Percentiles rank a stretch among this genome's conserved stretches.
These are phyloP conservation scores for Saturnispora dispora DNA, from an alignment of 805 yeast species.

Conservation along the genomic window DNA sequence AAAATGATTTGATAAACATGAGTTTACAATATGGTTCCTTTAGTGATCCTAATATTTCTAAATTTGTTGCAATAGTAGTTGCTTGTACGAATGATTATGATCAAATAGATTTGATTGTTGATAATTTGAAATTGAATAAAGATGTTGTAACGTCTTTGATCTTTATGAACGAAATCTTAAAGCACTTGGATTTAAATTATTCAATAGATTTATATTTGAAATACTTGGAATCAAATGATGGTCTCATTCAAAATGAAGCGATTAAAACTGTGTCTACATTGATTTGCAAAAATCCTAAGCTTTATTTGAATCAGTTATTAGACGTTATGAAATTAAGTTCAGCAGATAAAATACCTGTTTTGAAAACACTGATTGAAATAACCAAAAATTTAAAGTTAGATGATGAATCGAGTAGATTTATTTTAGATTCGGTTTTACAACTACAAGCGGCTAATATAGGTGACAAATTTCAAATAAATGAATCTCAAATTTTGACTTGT, in stretches of 20 bases:
- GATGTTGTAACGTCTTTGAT: slow-evolving; percentile 27
- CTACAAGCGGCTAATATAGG: background rate
- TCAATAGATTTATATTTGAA: slow-evolving; percentile 30
- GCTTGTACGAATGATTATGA: slow-evolving; percentile 29
- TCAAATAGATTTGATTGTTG: slow-evolving; percentile 16
- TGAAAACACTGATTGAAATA: slow-evolving; percentile 12
- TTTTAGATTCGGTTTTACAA: slow-evolving; percentile 5
- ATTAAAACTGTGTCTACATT: slow-evolving; percentile 47
- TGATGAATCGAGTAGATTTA: slow-evolving; percentile 5
- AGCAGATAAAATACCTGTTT: slow-evolving; percentile 3
- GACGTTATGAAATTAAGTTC: slow-evolving; percentile 11
- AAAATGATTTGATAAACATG: slow-evolving; percentile 11
- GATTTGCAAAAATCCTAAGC: slow-evolving; percentile 31
- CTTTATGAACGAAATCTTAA: slow-evolving; percentile 44
- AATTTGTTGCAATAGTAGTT: slow-evolving; percentile 27
- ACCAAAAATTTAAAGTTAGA: slow-evolving; percentile 3
- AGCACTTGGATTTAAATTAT: slow-evolving; percentile 25
- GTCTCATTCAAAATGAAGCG: slow-evolving; percentile 34
- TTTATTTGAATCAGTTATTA: slow-evolving; percentile 33
- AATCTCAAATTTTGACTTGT: slow-evolving; percentile 16
- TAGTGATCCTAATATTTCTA: slow-evolving; percentile 21
- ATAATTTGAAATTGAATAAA: slow-evolving; percentile 15
- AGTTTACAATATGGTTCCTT: slow-evolving; percentile 16
- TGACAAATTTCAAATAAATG: slow-evolving; percentile 2
- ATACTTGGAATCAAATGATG: slow-evolving; percentile 24